Percentiles rank a stretch among this genome's conserved stretches.
Evolutionary conservation across 2,329 filamentous ascomycete species (phyloP).

Genomic region (Pseudogymnoascus sp.): DNA sequence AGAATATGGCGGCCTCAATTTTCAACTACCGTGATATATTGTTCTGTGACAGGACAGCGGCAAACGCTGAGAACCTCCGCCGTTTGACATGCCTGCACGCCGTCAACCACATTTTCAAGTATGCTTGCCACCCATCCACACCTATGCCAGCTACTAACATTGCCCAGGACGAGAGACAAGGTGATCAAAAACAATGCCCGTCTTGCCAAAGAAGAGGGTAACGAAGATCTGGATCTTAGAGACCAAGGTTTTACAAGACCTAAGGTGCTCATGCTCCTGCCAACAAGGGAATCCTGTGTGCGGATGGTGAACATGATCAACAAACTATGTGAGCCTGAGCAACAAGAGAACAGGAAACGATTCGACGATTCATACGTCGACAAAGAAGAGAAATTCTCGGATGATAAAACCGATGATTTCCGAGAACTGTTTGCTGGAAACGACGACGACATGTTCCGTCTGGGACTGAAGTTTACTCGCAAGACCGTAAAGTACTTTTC

Average conservation of each 20-base stretch:
- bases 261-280: slow-evolving; percentile 83
- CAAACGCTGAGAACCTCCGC: slow-evolving; percentile 62
- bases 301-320: slow-evolving; percentile 71
- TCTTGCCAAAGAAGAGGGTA: slow-evolving; percentile 57
- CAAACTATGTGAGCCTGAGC: slow-evolving; percentile 69
- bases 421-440: slow-evolving; percentile 85
- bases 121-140: slow-evolving; percentile 13
- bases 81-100: slow-evolving; percentile 72
- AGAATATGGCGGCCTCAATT: slow-evolving; percentile 59
- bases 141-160: slow-evolving; percentile 15
- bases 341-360: slow-evolving; percentile 89
- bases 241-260: slow-evolving; percentile 95
- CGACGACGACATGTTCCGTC: slow-evolving; percentile 92
- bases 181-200: slow-evolving; percentile 89
- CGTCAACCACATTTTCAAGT: slow-evolving; percentile 88
- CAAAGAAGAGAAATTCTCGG: slow-evolving; percentile 58
- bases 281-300: slow-evolving; percentile 79
- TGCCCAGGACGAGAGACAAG: slow-evolving; percentile 65
- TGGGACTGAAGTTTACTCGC: slow-evolving; percentile 93
- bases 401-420: slow-evolving; percentile 78
- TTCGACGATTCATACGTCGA: slow-evolving; percentile 78
- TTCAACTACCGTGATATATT: slow-evolving; percentile 80
- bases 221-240: slow-evolving; percentile 63
- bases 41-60: slow-evolving; percentile 61
- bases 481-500: slow-evolving; percentile 94